Evolutionary conservation across 2,329 filamentous ascomycete genomes (phyloP).

Genomic region (Hypoxylon sp.): DNA sequence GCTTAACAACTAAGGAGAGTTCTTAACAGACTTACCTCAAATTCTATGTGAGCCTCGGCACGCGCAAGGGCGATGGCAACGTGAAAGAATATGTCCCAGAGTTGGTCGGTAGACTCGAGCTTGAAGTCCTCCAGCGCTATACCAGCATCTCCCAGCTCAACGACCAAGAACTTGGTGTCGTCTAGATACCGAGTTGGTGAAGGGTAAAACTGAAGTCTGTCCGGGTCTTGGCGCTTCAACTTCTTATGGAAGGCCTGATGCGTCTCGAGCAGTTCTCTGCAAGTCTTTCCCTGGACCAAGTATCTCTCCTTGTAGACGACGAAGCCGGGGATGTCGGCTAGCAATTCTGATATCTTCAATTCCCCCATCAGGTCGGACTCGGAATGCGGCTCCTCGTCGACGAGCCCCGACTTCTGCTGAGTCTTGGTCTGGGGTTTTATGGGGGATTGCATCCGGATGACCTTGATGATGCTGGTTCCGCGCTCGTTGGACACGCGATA

Average conservation of each 20-base stretch:
- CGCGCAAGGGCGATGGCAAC: conserved; percentile 67
- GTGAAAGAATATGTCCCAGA: conserved; percentile 71
- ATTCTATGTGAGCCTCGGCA: conserved; percentile 64
- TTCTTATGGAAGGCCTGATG: conserved; percentile 65
- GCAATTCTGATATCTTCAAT: conserved; percentile 68
- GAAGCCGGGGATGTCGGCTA: conserved; percentile 70
- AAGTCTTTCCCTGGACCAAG: conserved; percentile 63
- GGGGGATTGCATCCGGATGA: conserved; percentile 65
- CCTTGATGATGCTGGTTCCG: conserved; percentile 71
- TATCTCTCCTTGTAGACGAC: conserved; percentile 72
- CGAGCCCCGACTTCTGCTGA: conserved; percentile 60
- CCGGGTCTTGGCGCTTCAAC: conserved; percentile 63
- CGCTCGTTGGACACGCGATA: conserved; percentile 67
- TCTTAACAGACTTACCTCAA: conserved; percentile 58
- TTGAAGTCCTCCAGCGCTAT: conserved; percentile 65
- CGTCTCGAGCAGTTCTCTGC: conserved; percentile 63
- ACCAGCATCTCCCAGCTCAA: conserved; percentile 70
- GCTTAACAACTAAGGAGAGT: not conserved
- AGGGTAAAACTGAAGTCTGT: conserved; percentile 66
- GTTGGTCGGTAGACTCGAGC: conserved; percentile 56
- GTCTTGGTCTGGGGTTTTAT: conserved; percentile 66
- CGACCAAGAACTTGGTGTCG: conserved; percentile 65
- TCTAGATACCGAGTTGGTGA: conserved; percentile 67
- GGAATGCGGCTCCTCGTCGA: conserved; percentile 66
- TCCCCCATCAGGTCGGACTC: conserved; percentile 65